phyloP scores from a whole-genome alignment of 225 moss, liverwort and hornwort genomes.

The Takakia lepidozioides region DNA sequence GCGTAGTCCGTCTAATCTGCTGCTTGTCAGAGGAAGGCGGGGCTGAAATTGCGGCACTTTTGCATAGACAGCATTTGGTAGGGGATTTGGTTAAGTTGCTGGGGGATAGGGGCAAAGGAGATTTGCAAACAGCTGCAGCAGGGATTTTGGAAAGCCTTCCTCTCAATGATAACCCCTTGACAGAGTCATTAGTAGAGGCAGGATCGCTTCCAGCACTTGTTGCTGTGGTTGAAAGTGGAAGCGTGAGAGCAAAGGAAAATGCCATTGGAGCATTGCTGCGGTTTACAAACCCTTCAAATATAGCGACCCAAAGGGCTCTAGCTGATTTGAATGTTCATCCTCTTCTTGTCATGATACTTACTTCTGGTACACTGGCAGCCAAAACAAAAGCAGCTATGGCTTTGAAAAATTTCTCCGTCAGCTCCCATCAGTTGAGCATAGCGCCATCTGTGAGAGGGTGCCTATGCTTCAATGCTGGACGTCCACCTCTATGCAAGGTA shows the following conservation, averaged over 20 bases:
- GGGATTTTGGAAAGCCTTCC: slow-evolving; percentile 33
- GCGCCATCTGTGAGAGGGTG: slow-evolving; percentile 5
- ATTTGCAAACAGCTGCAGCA: slow-evolving; percentile 24
- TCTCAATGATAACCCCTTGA: slow-evolving; percentile 9
- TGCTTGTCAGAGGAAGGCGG: slow-evolving; percentile 17
- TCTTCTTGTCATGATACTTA: slow-evolving; percentile 16
- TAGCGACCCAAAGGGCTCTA: slow-evolving; percentile 19
- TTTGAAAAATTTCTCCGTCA: slow-evolving; percentile 30
- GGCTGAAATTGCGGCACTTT: slow-evolving; percentile 17
- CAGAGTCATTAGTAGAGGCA: slow-evolving; percentile 10
- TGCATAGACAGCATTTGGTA: slow-evolving; percentile 7
- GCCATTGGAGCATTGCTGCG: slow-evolving; percentile 27
- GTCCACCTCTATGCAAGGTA: slow-evolving; percentile 15
- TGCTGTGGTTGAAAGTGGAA: slow-evolving; percentile 8
- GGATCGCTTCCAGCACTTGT: slow-evolving; percentile 20
- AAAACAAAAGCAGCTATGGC: slow-evolving; percentile 27
- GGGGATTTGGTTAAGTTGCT: slow-evolving; percentile 16
- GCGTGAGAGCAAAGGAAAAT: slow-evolving; percentile 20
- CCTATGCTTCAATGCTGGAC: slow-evolving; percentile 14
- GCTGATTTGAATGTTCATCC: slow-evolving; percentile 24
- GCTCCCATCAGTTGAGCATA: slow-evolving; percentile 14
- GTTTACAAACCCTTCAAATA: slow-evolving; percentile 21
- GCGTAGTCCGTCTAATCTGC: slow-evolving; percentile 18
- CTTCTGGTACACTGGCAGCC: slow-evolving; percentile 11
- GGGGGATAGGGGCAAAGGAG: slow-evolving; percentile 7